Base-by-base conservation (phyloP, 2,329 filamentous ascomycete species). In the Fusarium newnesense region DNA sequence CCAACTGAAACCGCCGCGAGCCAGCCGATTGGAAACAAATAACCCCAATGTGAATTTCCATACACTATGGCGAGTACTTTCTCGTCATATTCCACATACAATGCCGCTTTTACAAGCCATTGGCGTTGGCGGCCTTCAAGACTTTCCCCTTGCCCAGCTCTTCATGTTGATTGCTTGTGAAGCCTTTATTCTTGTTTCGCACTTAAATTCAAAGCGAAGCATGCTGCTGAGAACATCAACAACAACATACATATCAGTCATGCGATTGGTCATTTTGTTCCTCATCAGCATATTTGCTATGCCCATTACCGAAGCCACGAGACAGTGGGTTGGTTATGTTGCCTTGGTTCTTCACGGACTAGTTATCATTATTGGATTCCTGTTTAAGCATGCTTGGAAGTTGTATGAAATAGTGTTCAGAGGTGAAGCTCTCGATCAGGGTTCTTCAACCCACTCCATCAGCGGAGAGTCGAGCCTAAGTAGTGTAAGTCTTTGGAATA, bases 81-180 rank as follows among this genome's bases (percentile, higher is more conserved):
- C 39, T 44, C 50, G 32, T 3, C 39, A 58, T 12, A 30, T 58
- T 9, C 30, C 59, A 1, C 39, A 57, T 15, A 44, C 26, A 1
- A 37, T 62, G 32, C 39, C 59, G 3, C n/a, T 62, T 34, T 15
- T 62, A 7, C 59, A 62, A 19, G 59, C 50, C 2, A n/a, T 58
- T 8, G 39, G 59, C 9, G 50, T 62, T n/a, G 59, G 59, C 4
- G 28, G 59, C 2, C 50, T 62, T 9, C 59, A 62, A 19, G 49
- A 21, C 9, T 62, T 58, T 37, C 50, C 59, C 12, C 15, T 34
- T 32, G 50, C 21, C 7, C 59, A 62, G 21, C 39, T 62, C 19
- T 44, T 44, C 10, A 34, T 44, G 19, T 7, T 62, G 5, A 32
- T 62, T 9, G 50, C 49, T 21, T 44, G 50, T 13, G 59, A 58